Conservation (phyloP, 257 asterid species). For the Salvia rosmarinus region DNA sequence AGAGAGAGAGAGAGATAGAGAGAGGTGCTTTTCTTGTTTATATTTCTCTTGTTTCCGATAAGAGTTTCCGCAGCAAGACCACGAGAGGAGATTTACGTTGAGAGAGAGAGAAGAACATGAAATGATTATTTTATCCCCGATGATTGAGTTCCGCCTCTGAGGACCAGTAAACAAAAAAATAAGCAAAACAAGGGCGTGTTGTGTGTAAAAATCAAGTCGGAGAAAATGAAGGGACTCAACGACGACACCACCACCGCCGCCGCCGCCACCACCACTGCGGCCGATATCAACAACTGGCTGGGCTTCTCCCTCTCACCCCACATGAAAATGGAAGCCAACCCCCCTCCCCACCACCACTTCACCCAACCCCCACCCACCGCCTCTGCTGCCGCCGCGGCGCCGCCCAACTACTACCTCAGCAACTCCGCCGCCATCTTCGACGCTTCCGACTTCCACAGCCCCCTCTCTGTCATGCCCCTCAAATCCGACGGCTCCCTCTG, state of each 20-base stretch:
- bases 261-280: background rate
- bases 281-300: slow-evolving; percentile 52
- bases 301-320: slow-evolving; percentile 88
- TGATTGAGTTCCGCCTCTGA: slow-evolving; percentile 58
- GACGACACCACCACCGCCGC: slow-evolving; percentile 39
- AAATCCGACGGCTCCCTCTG: slow-evolving; percentile 90
- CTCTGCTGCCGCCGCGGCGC: slow-evolving; percentile 27
- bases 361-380: slow-evolving; percentile 27
- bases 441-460: slow-evolving; percentile 50
- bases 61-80: slow-evolving; percentile 40
- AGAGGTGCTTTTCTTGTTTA: slow-evolving; percentile 5
- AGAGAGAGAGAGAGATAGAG: background rate
- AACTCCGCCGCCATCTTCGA: slow-evolving; percentile 35
- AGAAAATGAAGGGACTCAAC: slow-evolving; percentile 55
- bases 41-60: slow-evolving; percentile 25
- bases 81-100: slow-evolving; percentile 26
- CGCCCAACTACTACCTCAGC: slow-evolving; percentile 43
- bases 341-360: background rate
- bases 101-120: slow-evolving; percentile 31
- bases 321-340: slow-evolving; percentile 61
- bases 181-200: background rate
- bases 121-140: slow-evolving; percentile 61
- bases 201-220: background rate
- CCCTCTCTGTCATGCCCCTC: slow-evolving; percentile 72
- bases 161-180: slow-evolving; percentile 15